A percentile compares a stretch with the other conserved stretches of the same genome.
Evolutionary conservation across 768 basidiomycete genomes (phyloP).

Genomic region (Termitomyces eurrhizus): DNA sequence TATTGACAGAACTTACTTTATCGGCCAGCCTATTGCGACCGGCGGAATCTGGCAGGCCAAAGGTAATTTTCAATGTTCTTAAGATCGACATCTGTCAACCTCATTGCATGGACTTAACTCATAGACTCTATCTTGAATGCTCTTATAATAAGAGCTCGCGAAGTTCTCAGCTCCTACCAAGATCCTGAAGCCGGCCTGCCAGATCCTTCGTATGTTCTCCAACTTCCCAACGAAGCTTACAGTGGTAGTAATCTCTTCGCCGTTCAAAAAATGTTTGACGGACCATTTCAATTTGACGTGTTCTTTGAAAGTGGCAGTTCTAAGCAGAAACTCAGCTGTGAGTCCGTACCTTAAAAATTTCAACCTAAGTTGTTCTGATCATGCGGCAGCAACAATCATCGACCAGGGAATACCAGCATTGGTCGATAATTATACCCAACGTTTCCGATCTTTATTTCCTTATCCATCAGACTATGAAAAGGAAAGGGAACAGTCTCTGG

Average conservation of each 20-base stretch:
- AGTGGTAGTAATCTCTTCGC: slow-evolving; percentile 78
- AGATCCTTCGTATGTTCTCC: slow-evolving; percentile 77
- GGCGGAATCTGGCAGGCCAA: slow-evolving; percentile 84
- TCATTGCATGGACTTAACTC: slow-evolving; percentile 1
- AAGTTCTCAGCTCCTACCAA: slow-evolving; percentile 51
- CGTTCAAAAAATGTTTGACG: slow-evolving; percentile 83
- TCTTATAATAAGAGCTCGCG: slow-evolving; percentile 54
- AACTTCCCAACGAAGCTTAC: slow-evolving; percentile 70
- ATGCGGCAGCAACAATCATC: slow-evolving; percentile 50
- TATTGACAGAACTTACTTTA: slow-evolving; percentile 67
- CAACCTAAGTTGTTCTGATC: slow-evolving; percentile 8
- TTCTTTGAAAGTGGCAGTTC: slow-evolving; percentile 78
- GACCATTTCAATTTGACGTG: slow-evolving; percentile 85
- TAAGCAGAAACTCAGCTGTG: slow-evolving; percentile 62
- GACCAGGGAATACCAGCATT: slow-evolving; percentile 70
- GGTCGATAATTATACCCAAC: slow-evolving; percentile 52
- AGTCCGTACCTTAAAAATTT: slow-evolving; percentile 19
- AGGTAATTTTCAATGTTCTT: slow-evolving; percentile 37
- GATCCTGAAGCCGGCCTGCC: slow-evolving; percentile 48
- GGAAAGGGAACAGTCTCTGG: slow-evolving; percentile 45
- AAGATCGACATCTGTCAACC: neutral
- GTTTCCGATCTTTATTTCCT: slow-evolving; percentile 71
- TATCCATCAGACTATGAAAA: slow-evolving; percentile 50
- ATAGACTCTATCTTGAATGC: slow-evolving; percentile 62
- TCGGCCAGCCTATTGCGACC: slow-evolving; percentile 56